Base-by-base conservation (phyloP, 2,329 filamentous ascomycete genomes). In the Exophiala calicioides region DNA sequence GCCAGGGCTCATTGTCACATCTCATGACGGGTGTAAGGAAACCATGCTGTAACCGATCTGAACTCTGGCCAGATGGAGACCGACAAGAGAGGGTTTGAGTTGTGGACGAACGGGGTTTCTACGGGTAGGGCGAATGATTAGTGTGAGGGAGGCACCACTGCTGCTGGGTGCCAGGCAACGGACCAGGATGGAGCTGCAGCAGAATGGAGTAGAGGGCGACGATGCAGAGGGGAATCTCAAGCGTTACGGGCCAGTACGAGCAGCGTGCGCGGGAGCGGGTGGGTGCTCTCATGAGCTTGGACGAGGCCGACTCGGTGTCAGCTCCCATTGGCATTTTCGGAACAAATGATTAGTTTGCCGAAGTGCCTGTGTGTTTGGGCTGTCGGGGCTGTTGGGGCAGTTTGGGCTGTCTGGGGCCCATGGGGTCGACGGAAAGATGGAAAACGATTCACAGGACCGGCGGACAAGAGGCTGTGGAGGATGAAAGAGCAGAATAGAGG, bases 1-100 rank as follows among this genome's bases (percentile, higher is more conserved):
- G 20, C 42, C 21, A 32, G 33, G 23, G 5, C 26, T 21, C 26
- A 45, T 27, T 52, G 44, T 36, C 18, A 44, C 48, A 37, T 55
- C 52, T 55, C 52, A 52, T 55, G 52, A 55, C 52, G 52, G 52
- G 34, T 48, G 29, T 55, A 55, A 43, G 52, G 52, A 55, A 38
- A 52, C 44, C 42, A n/a, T 47, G 43, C 44, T 43, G 10, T 21
- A 46, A 44, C 19, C 42, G 40, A 30, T 30, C 13, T 30, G 24
- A 5, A 6, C 16, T 20, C 37, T 12, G 19, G 10, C 30, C 31
- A 5, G 26, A 23, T 19, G 29, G 7, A 42, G 34, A 31, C 23
- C 10, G 23, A 19, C 26, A 30, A 19, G 24, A 30, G 33, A 24
- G 20, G 32, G 29, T 23, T 15, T 24, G 36, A 38, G 31, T 33